Base-by-base conservation (phyloP, 345 rosid genomes). In the Excoecaria cochinchinensis region DNA sequence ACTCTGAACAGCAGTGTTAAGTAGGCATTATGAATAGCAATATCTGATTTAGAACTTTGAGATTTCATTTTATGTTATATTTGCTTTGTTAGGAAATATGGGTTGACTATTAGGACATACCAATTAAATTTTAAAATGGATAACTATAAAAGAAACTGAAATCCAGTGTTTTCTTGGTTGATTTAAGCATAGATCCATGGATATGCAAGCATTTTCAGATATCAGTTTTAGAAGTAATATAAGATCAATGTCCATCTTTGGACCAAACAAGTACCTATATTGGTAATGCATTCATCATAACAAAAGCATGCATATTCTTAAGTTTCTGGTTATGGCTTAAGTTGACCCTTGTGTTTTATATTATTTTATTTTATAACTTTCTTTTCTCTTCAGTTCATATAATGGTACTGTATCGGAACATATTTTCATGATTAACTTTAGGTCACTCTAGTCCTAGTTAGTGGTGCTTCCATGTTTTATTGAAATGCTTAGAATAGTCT, bases 1-100 rank as follows among this genome's bases (percentile, higher is more conserved):
- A 58, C 80, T 65, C 53, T 65, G 48, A 56, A 66, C 77, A 70
- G 72, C 77, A 79, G 66, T 70, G 70, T 69, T 73, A 77, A 64
- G 70, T 58, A 71, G 60, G 8, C 10, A 40, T 39, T 73, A 25
- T 53, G 59, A 31, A 40, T 70, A 4, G 51, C 51, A 51, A 38
- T 21, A 50, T 44, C 64, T 60, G 73, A 47, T 56, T 69, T 53
- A 19, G 36, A 40, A 64, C 16, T 8, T 74, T 15, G 39, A 57
- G 44, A 66, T 72, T 36, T 70, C 19, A 58, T 70, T 72, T 60
- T 67, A 16, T 73, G 36, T 44, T 58, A 25, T 52, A 31, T n/a
- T 65, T 75, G 58, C 59, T 77, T 66, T n/a, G 19, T 53, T 24
- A 56, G 22, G 71, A 39, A 60, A 25, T 11, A 14, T 44, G 36